Percentiles rank a stretch among this genome's conserved stretches.
phyloP scores from a whole-genome alignment of 805 yeast species.

The Starmerella asiatica region DNA sequence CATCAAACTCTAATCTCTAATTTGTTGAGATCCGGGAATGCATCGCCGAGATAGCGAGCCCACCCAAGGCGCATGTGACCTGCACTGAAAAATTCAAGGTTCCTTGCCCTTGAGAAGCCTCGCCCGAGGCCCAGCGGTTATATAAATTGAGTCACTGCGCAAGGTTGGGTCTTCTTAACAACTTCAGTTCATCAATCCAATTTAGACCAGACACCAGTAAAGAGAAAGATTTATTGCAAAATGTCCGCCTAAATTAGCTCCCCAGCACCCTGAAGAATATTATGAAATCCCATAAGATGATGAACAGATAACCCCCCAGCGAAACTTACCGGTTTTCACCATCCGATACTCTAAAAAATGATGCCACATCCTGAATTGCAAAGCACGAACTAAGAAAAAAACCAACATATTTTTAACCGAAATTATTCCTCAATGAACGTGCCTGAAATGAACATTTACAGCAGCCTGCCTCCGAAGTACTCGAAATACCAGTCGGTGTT shows the following conservation, averaged over 20 bases:
- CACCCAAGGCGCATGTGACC: too few relatives aligned
- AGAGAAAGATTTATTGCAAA: slow-evolving; percentile 1
- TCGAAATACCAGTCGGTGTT: slow-evolving; percentile 24
- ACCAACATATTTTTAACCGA: slow-evolving; percentile 1
- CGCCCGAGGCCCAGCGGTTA: not conserved
- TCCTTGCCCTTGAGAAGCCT: slow-evolving; percentile 9
- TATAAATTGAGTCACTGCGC: slow-evolving; percentile 12
- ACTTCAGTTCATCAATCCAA: slow-evolving; percentile 11
- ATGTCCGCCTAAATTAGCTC: slow-evolving; percentile 15
- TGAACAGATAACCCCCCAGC: slow-evolving; percentile 6
- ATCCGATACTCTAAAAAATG: not conserved
- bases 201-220: slow-evolving; percentile 11
- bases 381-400: not conserved
- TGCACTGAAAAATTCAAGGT: slow-evolving; percentile 2
- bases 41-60: not conserved
- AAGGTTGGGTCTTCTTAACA: not conserved
- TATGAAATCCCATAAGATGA: slow-evolving; percentile 2
- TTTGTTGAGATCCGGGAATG: not conserved
- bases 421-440: slow-evolving; percentile 6
- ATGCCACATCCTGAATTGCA: slow-evolving; percentile 5
- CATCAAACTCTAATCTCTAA: not conserved
- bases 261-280: slow-evolving; percentile 4
- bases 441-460: slow-evolving; percentile 4
- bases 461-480: slow-evolving; percentile 12
- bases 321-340: slow-evolving; percentile 3